Conservation (phyloP, 768 basidiomycete genomes). For the Trametes cinnabarina region DNA sequence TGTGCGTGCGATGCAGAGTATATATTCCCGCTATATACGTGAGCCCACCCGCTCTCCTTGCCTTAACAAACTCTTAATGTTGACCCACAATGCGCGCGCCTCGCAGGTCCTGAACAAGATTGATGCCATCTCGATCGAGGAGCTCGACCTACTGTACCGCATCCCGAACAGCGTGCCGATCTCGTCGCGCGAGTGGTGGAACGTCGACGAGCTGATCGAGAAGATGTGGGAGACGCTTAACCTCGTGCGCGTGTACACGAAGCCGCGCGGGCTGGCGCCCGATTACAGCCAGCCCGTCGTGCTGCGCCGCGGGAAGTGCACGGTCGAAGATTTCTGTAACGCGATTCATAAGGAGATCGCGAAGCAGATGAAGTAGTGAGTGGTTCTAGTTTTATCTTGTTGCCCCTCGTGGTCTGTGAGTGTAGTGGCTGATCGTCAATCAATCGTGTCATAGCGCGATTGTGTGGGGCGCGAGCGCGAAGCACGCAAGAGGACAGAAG, state of each 20-base stretch:
- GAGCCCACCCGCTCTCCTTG: constrained; percentile 27
- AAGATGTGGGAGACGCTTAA: constrained; percentile 93
- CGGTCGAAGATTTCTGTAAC: constrained; percentile 89
- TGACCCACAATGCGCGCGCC: no score
- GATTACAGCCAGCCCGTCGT: constrained; percentile 93
- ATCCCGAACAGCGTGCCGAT: constrained; percentile 96
- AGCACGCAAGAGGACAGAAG: constrained; percentile 95
- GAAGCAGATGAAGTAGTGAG: constrained; percentile 96
- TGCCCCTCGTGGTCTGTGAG: not conserved
- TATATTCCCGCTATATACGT: constrained; percentile 94
- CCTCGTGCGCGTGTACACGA: constrained; percentile 94
- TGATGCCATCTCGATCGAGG: constrained; percentile 98
- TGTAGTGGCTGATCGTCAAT: not conserved
- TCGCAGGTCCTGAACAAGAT: constrained; percentile 48
- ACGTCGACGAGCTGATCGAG: constrained; percentile 90
- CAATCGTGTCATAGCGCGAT: constrained; percentile 53
- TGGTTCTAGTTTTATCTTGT: constrained; percentile 4
- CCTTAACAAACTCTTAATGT: no score
- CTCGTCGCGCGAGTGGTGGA: constrained; percentile 92
- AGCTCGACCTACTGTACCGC: constrained; percentile 92
- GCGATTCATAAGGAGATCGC: constrained; percentile 96
- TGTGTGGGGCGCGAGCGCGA: constrained; percentile 97
- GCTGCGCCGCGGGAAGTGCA: constrained; percentile 56
- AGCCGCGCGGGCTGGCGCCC: constrained; percentile 86
- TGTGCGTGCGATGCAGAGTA: constrained; percentile 47